phyloP scores from a whole-genome alignment of 805 yeast species.

The Saccharomyces cerevisiae region DNA sequence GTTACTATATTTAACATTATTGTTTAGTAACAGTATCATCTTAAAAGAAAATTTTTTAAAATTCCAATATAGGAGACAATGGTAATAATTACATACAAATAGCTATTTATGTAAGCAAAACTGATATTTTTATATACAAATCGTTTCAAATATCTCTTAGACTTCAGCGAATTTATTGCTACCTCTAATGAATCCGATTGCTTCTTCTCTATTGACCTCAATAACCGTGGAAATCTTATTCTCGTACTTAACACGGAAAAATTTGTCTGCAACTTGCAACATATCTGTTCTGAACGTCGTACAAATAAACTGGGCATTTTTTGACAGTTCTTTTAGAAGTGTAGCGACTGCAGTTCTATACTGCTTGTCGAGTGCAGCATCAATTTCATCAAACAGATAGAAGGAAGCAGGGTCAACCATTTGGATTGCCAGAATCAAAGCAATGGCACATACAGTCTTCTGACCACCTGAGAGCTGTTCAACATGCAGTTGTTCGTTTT shows the following conservation, averaged over 20 bases:
- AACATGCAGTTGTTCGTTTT: slow-evolving; percentile 76
- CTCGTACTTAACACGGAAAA: slow-evolving; percentile 78
- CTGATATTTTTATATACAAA: background rate
- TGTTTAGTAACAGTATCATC: background rate
- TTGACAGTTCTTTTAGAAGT: slow-evolving; percentile 57
- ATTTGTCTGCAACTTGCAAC: slow-evolving; percentile 77
- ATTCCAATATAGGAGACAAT: background rate
- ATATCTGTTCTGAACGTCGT: slow-evolving; percentile 94
- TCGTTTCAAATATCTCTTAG: background rate
- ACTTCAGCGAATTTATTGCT: slow-evolving; percentile 24
- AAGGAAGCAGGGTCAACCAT: slow-evolving; percentile 96
- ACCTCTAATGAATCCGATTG: slow-evolving; percentile 77
- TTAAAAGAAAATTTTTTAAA: background rate
- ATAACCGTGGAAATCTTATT: slow-evolving; percentile 74
- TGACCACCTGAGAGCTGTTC: slow-evolving; percentile 96
- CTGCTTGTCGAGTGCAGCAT: slow-evolving; percentile 89
- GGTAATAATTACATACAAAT: background rate
- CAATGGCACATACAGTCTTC: slow-evolving; percentile 91
- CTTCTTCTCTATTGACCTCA: slow-evolving; percentile 63
- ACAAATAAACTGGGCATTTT: slow-evolving; percentile 81
- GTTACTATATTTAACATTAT: too few species aligned
- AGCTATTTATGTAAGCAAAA: slow-evolving; percentile 1
- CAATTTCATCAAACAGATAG: slow-evolving; percentile 91
- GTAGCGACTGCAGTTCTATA: slow-evolving; percentile 82
- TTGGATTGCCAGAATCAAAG: slow-evolving; percentile 88